Base-by-base conservation (phyloP, 495 filamentous ascomycete genomes). In the Chaetomidium leptoderma region DNA sequence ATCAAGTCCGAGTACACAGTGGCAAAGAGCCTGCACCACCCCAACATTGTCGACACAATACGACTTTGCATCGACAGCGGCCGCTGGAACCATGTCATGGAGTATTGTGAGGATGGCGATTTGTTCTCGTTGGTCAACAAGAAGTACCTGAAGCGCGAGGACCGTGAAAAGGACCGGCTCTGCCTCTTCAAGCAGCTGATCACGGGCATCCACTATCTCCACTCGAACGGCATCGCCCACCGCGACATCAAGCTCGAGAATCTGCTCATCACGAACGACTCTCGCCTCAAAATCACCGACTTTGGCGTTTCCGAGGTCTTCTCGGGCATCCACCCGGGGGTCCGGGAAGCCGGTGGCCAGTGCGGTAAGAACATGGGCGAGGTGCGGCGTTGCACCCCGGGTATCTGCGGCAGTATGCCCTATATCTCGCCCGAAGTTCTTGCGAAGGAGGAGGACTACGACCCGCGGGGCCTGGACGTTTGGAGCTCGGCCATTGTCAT, bases 181-280 rank as follows among this genome's bases (percentile, higher is more conserved):
- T 93, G 89, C 69, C 74, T 91, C 57, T 91, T 91, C 78, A 91
- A 91, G 74, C 88, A 91, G 70, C 75, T 91, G 19, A 70, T 90
- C 37, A 83, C 83, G 40, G 87, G 86, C 21, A 76, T 89, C 45
- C 76, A 82, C 53, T 88, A 89, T 62, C 72, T 90, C 33, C 87
- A 90, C 67, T 71, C 72, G 49, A 80, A 86, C 60, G 87, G 87
- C 42, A 86, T 90, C 61, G 87, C 87, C 23, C 87, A 91, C 63
- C 83, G 88, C n/a, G 89, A 92, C 66, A 81, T 91, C 73, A 92
- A 91, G 70, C 78, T 86, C 9, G 89, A 91, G 68, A 91, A 91
- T 65, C 73, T 91, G 23, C 76, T 92, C 51, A 73, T 92, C 50
- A 83, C 79, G 2, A 78, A 75, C 33, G 79, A 86, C 48, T 85